These are phyloP conservation scores for Daedaleopsis sinensis DNA, from an alignment of 768 basidiomycete species.

Conservation along the genomic window DNA sequence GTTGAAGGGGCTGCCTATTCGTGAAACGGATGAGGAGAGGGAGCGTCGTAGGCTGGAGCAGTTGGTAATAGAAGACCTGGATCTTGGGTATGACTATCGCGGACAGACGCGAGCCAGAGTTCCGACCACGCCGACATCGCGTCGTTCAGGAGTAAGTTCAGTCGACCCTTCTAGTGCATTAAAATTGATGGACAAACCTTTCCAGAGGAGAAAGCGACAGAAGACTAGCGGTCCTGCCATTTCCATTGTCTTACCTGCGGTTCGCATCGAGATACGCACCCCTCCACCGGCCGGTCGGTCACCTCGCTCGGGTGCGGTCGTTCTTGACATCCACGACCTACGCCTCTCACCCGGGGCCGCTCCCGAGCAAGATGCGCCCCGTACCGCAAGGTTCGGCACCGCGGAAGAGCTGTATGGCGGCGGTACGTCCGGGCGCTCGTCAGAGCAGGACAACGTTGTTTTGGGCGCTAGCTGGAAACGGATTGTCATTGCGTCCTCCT, in stretches of 20 bases:
- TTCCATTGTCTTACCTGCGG: constrained; percentile 49
- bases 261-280: constrained; percentile 71
- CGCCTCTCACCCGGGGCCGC: constrained; percentile 38
- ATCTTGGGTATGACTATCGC: constrained; percentile 53
- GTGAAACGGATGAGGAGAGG: constrained; percentile 26
- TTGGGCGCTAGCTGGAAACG: constrained; percentile 47
- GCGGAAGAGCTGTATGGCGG: constrained; percentile 12
- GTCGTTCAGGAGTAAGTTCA: constrained; percentile 15
- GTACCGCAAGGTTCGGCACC: constrained; percentile 34
- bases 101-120: constrained; percentile 4
- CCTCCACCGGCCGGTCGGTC: constrained; percentile 52
- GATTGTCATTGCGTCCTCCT: constrained; percentile 53
- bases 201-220: neutral
- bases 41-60: constrained; percentile 51
- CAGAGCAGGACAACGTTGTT: constrained; percentile 26
- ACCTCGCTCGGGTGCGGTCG: constrained; percentile 68
- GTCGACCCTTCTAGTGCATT: neutral
- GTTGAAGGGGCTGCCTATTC: constrained; percentile 3
- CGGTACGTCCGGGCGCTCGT: constrained; percentile 4
- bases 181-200: neutral
- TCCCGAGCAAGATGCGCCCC: constrained; percentile 13
- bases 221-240: constrained; percentile 22
- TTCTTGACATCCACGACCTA: constrained; percentile 64
- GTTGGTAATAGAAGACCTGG: constrained; percentile 60
- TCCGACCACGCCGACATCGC: neutral